Percentiles rank a stretch among this genome's conserved stretches.
phyloP scores from a whole-genome alignment of 257 asterid species.

The Gentiana dahurica region DNA sequence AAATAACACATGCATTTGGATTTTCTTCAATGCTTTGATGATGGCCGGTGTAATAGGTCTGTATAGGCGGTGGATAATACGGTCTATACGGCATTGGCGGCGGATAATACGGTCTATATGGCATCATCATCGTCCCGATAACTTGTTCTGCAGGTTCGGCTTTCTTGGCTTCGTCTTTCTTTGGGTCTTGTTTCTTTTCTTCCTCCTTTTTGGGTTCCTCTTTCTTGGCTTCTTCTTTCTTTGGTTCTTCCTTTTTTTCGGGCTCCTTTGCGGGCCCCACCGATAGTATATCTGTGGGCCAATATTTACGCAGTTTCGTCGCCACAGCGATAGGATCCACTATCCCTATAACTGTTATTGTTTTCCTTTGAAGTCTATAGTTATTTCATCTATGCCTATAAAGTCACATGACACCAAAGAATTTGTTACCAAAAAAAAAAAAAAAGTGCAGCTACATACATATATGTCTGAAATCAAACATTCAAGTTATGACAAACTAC shows the following conservation, averaged over 20 bases:
- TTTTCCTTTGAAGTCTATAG: slow-evolving; percentile 64
- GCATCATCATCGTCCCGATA: slow-evolving; percentile 16
- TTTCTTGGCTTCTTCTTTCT: slow-evolving; percentile 74
- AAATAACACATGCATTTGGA: slow-evolving; percentile 63
- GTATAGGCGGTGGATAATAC: slow-evolving; percentile 20
- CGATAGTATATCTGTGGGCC: slow-evolving; percentile 51
- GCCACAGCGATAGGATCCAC: slow-evolving; percentile 78
- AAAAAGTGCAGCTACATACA: no score
- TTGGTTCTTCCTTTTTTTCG: slow-evolving; percentile 70
- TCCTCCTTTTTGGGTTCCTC: slow-evolving; percentile 51
- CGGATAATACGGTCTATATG: slow-evolving; percentile 31
- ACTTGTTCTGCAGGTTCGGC: slow-evolving; percentile 5
- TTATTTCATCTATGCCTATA: slow-evolving; percentile 64
- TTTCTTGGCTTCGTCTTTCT: slow-evolving; percentile 26
- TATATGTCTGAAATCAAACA: no score
- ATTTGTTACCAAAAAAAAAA: no score
- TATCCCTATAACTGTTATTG: slow-evolving; percentile 58
- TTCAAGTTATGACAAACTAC: no score
- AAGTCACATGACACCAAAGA: not conserved
- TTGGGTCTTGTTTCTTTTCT: slow-evolving; percentile 21
- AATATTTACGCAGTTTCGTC: slow-evolving; percentile 62
- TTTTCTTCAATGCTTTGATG: slow-evolving; percentile 76
- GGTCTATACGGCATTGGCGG: no score
- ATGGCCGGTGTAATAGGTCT: slow-evolving; percentile 9
- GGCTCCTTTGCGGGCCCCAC: slow-evolving; percentile 82